phyloP scores from a whole-genome alignment of 192 early-diverging fungal genomes.

The Coemansia sp. region DNA sequence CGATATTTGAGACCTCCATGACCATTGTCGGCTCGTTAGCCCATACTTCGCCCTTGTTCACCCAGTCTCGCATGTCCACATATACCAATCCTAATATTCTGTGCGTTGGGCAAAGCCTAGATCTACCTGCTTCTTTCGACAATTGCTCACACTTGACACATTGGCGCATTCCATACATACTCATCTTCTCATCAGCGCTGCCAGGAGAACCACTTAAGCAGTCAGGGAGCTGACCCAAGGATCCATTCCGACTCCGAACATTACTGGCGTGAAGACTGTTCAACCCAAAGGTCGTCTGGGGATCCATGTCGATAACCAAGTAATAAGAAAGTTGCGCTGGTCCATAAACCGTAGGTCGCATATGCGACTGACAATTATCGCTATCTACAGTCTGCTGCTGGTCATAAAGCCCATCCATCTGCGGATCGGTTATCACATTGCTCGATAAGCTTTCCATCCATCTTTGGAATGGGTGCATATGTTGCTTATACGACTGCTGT shows the following conservation, averaged over 20 bases:
- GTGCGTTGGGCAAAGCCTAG: conserved; percentile 37
- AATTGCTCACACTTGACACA: conserved; percentile 27
- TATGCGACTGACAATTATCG: background rate
- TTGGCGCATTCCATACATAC: conserved; percentile 16
- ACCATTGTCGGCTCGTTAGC: conserved; percentile 47
- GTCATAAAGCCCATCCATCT: conserved; percentile 22
- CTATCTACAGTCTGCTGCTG: background rate
- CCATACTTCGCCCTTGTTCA: conserved; percentile 54
- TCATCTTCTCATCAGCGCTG: conserved; percentile 4
- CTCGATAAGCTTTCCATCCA: conserved; percentile 49
- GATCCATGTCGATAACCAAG: conserved; percentile 53
- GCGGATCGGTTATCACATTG: conserved; percentile 25
- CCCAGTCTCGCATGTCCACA: conserved; percentile 57
- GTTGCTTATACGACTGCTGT: conserved; percentile 1
- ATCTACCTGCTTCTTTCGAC: conserved; percentile 7
- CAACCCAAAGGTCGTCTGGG: conserved; percentile 41
- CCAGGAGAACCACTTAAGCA: conserved; percentile 1
- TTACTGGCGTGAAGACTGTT: conserved; percentile 29
- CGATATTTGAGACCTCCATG: conserved; percentile 45
- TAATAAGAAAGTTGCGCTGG: conserved; percentile 49
- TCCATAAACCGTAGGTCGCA: background rate
- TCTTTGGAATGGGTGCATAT: conserved; percentile 21
- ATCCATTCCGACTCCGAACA: conserved; percentile 44
- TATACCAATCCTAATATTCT: conserved; percentile 30
- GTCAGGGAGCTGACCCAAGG: conserved; percentile 24